Evolutionary conservation across 371 early-diverging fungal genomes (phyloP), one percentile per base, ranked within the genome.

Genomic region (Rhizomucor pusillus): DNA sequence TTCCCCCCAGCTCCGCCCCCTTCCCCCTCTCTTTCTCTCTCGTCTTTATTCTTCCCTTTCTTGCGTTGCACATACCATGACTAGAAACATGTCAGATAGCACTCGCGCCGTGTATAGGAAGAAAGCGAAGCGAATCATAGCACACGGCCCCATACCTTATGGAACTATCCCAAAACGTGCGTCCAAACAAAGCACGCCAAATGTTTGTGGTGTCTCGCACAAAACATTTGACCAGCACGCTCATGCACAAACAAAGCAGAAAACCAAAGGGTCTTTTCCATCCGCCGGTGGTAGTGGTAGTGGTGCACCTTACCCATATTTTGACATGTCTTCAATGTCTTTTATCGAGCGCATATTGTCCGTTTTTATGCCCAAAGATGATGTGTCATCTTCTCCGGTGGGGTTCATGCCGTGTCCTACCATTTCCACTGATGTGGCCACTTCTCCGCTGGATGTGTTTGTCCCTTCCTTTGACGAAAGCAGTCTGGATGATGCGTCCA

Each of bases 161-260:
- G 70, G 70, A 9, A 20, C 58, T 16, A 65, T 69, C 37, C 66
- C 63, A 11, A 65, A 65, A 25, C 62, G 60, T 5, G 46, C 36
- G 20, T 14, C 22, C 20, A 60, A 20, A 23, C 56, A 55, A 36
- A 59, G 53, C 36, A 19, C 23, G 29, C 39, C 37, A 29, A 67
- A 50, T 43, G 55, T 51, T 52, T 50, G 48, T 33, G 18, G 48
- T 33, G 18, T 4, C 29, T 24, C 25, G 20, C 14, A 43, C n/a
- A 53, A 57, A 49, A 56, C 19, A 49, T 19, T 19, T 16, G 41
- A 41, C 16, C 19, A 14, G 4, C 43, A 16, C 25, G 23, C 6
- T 40, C 13, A 22, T 25, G 29, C 11, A 24, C 14, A 16, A 11
- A 18, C 23, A 50, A 36, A 50, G 40, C 20, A 33, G 14, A 39